phyloP scores from a whole-genome alignment of 306 rosid species.

The Arachis hypogaea region DNA sequence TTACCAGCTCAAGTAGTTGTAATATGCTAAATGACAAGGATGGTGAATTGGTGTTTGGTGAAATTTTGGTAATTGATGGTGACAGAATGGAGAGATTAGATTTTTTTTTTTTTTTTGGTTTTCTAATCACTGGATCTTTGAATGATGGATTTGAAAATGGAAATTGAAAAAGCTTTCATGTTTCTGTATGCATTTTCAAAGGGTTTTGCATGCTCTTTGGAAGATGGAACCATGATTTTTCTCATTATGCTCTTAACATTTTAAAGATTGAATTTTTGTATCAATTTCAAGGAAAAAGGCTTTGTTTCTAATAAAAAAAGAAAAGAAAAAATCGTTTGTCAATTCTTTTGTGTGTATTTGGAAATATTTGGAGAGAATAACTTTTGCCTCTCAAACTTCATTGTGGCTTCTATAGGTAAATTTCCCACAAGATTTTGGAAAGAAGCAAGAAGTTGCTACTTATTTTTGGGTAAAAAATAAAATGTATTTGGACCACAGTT shows the following conservation, averaged over 20 bases:
- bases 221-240: neutral
- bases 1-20: constrained; percentile 9
- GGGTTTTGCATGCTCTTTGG: neutral
- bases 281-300: neutral
- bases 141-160: neutral
- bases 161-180: neutral
- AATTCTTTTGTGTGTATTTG: neutral
- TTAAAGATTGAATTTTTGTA: neutral
- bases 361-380: neutral
- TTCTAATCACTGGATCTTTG: neutral
- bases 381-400: neutral
- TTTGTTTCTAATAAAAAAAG: neutral
- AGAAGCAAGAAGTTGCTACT: neutral
- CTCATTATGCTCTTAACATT: no score
- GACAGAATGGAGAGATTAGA: neutral
- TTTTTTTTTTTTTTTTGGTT: neutral
- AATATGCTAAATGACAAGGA: constrained; percentile 7
- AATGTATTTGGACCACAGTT: constrained; percentile 6
- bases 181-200: neutral
- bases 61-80: constrained; percentile 5
- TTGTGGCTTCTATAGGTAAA: constrained; percentile 16
- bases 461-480: neutral
- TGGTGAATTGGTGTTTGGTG: constrained; percentile 15
- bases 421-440: neutral
- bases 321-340: no score